phyloP scores from a whole-genome alignment of 2,329 filamentous ascomycete genomes.

The Aspergillus latus region DNA sequence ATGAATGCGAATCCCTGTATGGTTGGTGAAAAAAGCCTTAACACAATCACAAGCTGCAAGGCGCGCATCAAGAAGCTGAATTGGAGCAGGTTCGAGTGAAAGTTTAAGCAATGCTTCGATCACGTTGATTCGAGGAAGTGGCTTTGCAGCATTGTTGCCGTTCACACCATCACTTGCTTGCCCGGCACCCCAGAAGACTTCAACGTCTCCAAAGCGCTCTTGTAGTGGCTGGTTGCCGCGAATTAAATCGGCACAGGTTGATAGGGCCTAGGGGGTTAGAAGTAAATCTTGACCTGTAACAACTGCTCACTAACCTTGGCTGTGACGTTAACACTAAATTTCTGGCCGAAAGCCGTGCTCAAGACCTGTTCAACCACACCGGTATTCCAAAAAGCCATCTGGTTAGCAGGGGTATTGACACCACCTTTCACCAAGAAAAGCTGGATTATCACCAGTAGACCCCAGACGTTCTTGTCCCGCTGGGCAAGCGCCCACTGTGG shows the following conservation, averaged over 20 bases:
- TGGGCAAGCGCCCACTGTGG: conserved; percentile 75
- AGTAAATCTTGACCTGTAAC: conserved; percentile 18
- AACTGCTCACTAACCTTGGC: conserved; percentile 60
- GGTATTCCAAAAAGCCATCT: conserved; percentile 79
- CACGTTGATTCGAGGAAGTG: conserved; percentile 71
- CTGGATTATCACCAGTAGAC: conserved; percentile 79
- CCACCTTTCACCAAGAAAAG: conserved; percentile 83
- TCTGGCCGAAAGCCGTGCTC: conserved; percentile 75
- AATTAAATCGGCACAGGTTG: conserved; percentile 85
- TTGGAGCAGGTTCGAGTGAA: conserved; percentile 66
- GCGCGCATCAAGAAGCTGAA: conserved; percentile 73
- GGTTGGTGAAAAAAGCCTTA: conserved; percentile 85
- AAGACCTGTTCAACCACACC: conserved; percentile 77
- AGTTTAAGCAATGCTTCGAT: conserved; percentile 90
- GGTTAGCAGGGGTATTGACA: conserved; percentile 76
- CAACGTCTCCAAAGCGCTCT: conserved; percentile 83
- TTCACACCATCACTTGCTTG: conserved; percentile 30
- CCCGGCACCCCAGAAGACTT: conserved; percentile 56
- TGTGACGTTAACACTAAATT: conserved; percentile 73
- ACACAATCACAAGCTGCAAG: conserved; percentile 86
- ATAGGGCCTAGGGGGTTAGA: conserved; percentile 62
- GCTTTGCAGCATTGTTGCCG: conserved; percentile 44
- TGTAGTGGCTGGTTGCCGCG: conserved; percentile 76
- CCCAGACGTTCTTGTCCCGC: conserved; percentile 87
- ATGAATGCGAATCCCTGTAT: conserved; percentile 77